Conservation (phyloP, 1,284 basidiomycete genomes). For the Lignosus rhinocerotis region DNA sequence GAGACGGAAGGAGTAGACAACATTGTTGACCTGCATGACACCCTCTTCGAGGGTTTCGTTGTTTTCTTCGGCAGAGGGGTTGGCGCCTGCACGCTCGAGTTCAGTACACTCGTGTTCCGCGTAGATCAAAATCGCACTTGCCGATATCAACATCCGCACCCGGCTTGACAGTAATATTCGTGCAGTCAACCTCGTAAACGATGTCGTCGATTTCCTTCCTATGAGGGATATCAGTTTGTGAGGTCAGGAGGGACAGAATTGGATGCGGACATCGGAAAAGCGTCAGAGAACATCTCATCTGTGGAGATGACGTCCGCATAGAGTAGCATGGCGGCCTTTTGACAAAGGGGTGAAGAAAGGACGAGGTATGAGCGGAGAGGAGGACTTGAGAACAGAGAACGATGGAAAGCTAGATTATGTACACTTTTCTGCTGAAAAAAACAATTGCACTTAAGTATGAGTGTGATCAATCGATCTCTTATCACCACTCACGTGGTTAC, state of each 20-base stretch:
- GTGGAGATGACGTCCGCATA: constrained; percentile 74
- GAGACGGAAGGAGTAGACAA: constrained; percentile 92
- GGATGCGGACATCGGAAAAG: constrained; percentile 75
- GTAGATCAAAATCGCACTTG: constrained; percentile 36
- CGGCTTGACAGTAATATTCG: constrained; percentile 74
- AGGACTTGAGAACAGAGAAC: constrained; percentile 28
- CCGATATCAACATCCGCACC: constrained; percentile 92
- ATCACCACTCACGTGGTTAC: constrained; percentile 31
- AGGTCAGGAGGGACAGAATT: background rate
- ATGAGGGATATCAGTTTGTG: constrained; percentile 21
- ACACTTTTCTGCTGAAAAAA: constrained; percentile 27
- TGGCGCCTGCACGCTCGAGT: constrained; percentile 60
- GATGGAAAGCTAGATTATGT: constrained; percentile 23
- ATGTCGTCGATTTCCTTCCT: constrained; percentile 85
- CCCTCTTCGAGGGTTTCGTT: constrained; percentile 87
- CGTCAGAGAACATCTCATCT: constrained; percentile 97
- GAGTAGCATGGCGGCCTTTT: constrained; percentile 65
- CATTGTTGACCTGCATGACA: constrained; percentile 81
- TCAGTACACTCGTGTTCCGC: constrained; percentile 17
- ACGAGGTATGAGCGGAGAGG: constrained; percentile 22
- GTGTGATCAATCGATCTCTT: constrained; percentile 33
- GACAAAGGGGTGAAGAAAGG: constrained; percentile 16
- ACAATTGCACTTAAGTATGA: constrained; percentile 17
- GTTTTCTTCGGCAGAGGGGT: constrained; percentile 89
- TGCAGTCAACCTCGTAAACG: constrained; percentile 90